These are phyloP conservation scores for Penicillium macrosclerotiorum DNA, from an alignment of 495 filamentous ascomycete species.

Conservation along the genomic window DNA sequence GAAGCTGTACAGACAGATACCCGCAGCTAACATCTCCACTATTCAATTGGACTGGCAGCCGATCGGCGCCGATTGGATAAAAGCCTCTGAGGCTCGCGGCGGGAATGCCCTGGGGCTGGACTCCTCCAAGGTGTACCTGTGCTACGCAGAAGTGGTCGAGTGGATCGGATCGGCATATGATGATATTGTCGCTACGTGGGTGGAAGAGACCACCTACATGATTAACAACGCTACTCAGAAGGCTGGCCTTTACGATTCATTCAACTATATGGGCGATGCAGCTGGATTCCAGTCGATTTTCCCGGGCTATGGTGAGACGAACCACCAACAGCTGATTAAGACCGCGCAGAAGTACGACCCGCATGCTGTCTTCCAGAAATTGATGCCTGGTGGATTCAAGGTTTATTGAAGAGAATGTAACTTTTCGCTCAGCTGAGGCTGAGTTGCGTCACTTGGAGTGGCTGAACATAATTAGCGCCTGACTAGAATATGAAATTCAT, in stretches of 20 bases:
- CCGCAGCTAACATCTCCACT: slow-evolving; percentile 30
- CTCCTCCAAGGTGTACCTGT: slow-evolving; percentile 31
- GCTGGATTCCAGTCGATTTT: slow-evolving; percentile 39
- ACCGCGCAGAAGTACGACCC: slow-evolving; percentile 51
- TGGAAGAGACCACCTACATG: slow-evolving; percentile 31
- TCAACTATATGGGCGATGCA: slow-evolving; percentile 35
- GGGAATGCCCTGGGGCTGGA: slow-evolving; percentile 46
- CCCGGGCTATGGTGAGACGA: slow-evolving; percentile 45
- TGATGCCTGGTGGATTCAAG: slow-evolving; percentile 41
- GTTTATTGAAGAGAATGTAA: slow-evolving; percentile 22
- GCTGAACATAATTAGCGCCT: too few relatives aligned
- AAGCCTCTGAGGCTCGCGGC: slow-evolving; percentile 27
- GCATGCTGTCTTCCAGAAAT: slow-evolving; percentile 46
- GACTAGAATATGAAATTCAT: too few relatives aligned
- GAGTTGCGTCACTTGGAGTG: too few relatives aligned
- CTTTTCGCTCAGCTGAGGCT: too few relatives aligned
- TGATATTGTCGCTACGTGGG: slow-evolving; percentile 29
- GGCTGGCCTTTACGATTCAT: slow-evolving; percentile 29
- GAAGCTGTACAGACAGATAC: slow-evolving; percentile 28
- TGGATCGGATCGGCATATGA: slow-evolving; percentile 35
- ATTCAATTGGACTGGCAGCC: slow-evolving; percentile 47
- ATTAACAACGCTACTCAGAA: slow-evolving; percentile 35
- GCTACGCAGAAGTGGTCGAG: slow-evolving; percentile 40
- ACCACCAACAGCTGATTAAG: slow-evolving; percentile 31
- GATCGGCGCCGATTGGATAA: slow-evolving; percentile 40